Conservation (phyloP, 2,329 filamentous ascomycete species). For the Fusarium proliferatum region DNA sequence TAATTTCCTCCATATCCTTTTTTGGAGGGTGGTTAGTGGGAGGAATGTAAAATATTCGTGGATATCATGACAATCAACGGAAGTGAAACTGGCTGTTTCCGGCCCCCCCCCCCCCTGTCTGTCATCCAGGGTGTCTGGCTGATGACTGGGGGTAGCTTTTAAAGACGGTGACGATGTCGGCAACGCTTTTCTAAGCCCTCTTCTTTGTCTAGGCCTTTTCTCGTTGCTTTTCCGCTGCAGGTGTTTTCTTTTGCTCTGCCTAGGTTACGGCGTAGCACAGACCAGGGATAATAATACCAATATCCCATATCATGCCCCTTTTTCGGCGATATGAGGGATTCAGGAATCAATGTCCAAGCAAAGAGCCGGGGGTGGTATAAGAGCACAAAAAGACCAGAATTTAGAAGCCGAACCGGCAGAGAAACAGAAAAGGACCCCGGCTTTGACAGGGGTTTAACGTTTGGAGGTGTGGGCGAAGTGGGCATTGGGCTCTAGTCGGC, state of each 20-base stretch:
- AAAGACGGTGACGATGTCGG: constrained; percentile 22
- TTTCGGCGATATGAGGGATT: constrained; percentile 28
- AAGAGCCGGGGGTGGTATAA: constrained; percentile 25
- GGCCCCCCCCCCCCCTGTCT: constrained; percentile 35
- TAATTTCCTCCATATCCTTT: constrained; percentile 1
- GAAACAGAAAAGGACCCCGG: constrained; percentile 28
- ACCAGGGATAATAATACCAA: constrained; percentile 15
- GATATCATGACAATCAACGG: constrained; percentile 33
- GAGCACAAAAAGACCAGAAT: constrained; percentile 18
- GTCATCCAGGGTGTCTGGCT: constrained; percentile 31
- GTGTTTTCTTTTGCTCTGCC: constrained; percentile 17
- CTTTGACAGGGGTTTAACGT: constrained; percentile 38
- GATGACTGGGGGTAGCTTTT: constrained; percentile 23
- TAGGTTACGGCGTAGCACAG: constrained; percentile 29
- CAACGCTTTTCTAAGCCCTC: constrained; percentile 14
- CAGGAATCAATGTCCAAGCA: constrained; percentile 34
- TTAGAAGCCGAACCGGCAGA: constrained; percentile 32
- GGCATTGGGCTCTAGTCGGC: constrained; percentile 41
- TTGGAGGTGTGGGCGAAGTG: constrained; percentile 43
- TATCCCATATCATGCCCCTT: constrained; percentile 16
- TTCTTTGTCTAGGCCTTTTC: background rate
- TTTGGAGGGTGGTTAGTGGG: constrained; percentile 29
- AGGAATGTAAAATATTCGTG: constrained; percentile 20
- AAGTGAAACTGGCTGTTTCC: constrained; percentile 35
- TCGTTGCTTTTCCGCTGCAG: constrained; percentile 29